Conservation (phyloP, 2,329 filamentous ascomycete species). For the Calycina herbarum region DNA sequence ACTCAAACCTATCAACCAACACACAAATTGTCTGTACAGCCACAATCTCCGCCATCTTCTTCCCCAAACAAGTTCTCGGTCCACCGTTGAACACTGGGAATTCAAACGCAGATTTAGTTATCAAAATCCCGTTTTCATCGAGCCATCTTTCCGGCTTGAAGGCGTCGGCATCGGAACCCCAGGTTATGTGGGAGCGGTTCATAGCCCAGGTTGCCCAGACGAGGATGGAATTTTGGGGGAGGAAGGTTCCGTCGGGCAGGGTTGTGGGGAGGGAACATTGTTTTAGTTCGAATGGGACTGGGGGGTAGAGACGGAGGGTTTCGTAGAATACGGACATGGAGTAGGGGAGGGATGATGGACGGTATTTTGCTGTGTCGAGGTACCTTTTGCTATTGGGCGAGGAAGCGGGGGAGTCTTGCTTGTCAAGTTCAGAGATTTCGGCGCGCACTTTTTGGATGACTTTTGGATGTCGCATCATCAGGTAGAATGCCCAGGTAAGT, state of each 20-base stretch:
- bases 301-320: conserved; percentile 60
- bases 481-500: conserved; percentile 63
- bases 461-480: conserved; percentile 53
- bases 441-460: conserved; percentile 44
- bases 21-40: conserved; percentile 56
- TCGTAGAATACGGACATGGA: conserved; percentile 64
- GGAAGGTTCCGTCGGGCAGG: conserved; percentile 60
- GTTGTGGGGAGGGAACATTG: conserved; percentile 53
- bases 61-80: conserved; percentile 59
- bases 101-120: conserved; percentile 52
- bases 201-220: conserved; percentile 67
- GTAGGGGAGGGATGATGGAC: conserved; percentile 50
- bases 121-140: conserved; percentile 40
- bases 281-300: conserved; percentile 66
- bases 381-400: conserved; percentile 11
- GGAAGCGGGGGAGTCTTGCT: conserved; percentile 11
- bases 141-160: conserved; percentile 62
- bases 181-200: conserved; percentile 56
- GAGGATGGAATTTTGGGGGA: conserved; percentile 55
- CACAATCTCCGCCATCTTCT: conserved; percentile 63
- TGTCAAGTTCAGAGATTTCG: conserved; percentile 40
- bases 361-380: conserved; percentile 23
- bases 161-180: conserved; percentile 55
- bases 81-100: conserved; percentile 68
- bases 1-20: conserved; percentile 52